Conservation (phyloP, 2,329 filamentous ascomycete genomes). For the Neonectria ditissima region DNA sequence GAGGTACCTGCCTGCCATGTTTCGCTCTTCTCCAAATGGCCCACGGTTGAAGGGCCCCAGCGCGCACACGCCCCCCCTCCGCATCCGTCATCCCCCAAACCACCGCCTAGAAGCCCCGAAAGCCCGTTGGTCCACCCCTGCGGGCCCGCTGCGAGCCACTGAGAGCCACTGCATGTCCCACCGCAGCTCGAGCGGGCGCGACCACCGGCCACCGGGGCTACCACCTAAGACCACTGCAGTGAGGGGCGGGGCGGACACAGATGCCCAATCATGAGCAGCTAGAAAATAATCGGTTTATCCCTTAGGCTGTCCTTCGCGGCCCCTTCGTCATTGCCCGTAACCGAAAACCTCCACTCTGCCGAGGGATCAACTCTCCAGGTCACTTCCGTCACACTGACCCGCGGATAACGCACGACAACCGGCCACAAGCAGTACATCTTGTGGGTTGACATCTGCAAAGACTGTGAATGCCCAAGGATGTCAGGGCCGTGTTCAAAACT, state of each 20-base stretch:
- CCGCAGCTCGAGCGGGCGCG: conserved; percentile 23
- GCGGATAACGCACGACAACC: conserved; percentile 20
- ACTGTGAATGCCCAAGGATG: conserved; percentile 11
- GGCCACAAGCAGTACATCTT: conserved; percentile 14
- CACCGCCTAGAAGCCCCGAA: conserved; percentile 22
- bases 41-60: conserved; percentile 17
- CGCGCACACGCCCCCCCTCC: conserved; percentile 10
- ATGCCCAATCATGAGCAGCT: conserved; percentile 31
- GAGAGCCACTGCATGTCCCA: conserved; percentile 6
- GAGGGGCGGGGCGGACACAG: conserved; percentile 7
- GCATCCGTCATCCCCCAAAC: conserved; percentile 1
- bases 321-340: conserved; percentile 47
- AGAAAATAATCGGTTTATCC: conserved; percentile 47
- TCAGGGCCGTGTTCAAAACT: conserved; percentile 35
- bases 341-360: conserved; percentile 48
- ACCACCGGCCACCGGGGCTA: conserved; percentile 29
- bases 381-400: conserved; percentile 24
- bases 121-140: conserved; percentile 24
- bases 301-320: conserved; percentile 46
- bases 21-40: conserved; percentile 23
- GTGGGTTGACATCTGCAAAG: not conserved
- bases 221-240: conserved; percentile 24
- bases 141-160: conserved; percentile 17
- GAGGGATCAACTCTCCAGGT: conserved; percentile 37
- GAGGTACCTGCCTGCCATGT: conserved; percentile 33